Percentiles rank a stretch among this genome's conserved stretches.
Evolutionary conservation across 2,329 filamentous ascomycete genomes (phyloP).

Genomic region (Neonectria hederae): DNA sequence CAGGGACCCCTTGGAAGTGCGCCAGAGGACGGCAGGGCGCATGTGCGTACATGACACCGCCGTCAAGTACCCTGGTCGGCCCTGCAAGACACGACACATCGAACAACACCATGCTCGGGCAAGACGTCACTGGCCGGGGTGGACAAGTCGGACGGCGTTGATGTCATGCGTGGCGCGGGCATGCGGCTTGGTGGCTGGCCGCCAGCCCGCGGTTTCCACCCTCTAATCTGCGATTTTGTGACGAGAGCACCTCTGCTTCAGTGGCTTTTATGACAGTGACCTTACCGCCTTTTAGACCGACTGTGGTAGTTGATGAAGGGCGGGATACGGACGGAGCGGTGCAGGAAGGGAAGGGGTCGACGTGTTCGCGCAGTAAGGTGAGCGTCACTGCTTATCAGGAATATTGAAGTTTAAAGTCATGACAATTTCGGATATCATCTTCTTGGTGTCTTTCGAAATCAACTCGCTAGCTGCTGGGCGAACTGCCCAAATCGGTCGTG

Average conservation of each 20-base stretch:
- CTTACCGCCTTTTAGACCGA: conserved; percentile 21
- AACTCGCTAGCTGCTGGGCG: not conserved
- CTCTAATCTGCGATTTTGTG: conserved; percentile 4
- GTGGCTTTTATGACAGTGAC: conserved; percentile 12
- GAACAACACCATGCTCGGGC: conserved; percentile 1
- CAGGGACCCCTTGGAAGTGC: conserved; percentile 6
- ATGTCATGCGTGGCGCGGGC: conserved; percentile 19
- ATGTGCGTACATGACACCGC: conserved; percentile 13
- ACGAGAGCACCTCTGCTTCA: not conserved
- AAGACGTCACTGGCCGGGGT: conserved; percentile 9
- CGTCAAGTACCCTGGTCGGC: conserved; percentile 10
- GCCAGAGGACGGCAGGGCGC: conserved; percentile 11
- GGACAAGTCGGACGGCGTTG: conserved; percentile 11
- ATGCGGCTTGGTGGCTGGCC: conserved; percentile 5
- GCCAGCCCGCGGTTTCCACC: not conserved
- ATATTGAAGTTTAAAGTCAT: not conserved
- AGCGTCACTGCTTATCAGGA: not conserved
- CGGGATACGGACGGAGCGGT: not conserved
- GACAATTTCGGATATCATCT: not conserved
- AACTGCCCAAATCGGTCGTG: not conserved
- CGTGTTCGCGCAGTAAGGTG: not conserved
- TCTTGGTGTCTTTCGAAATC: not conserved
- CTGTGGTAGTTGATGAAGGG: not conserved
- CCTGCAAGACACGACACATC: conserved; percentile 22
- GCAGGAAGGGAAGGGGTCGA: not conserved